Conservation (phyloP, 805 yeast species). For the Yarrowia alimentaria region DNA sequence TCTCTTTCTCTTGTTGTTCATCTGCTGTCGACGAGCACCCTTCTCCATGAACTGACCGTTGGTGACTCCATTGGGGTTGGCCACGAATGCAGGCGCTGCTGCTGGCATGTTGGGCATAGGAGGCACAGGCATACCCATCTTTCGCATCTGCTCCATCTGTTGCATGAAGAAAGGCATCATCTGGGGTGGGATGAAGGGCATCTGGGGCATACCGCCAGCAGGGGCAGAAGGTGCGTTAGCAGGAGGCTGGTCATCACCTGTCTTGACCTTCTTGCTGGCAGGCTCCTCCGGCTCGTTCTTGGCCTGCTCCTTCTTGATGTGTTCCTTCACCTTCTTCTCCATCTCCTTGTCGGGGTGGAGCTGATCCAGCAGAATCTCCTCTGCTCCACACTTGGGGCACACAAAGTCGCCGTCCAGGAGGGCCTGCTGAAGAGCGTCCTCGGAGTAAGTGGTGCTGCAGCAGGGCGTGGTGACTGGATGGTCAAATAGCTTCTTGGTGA, state of each 20-base stretch:
- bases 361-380: constrained; percentile 74
- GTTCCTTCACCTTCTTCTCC: constrained; percentile 54
- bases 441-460: constrained; percentile 59
- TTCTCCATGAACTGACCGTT: constrained; percentile 27
- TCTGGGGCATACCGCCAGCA: constrained; percentile 28
- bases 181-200: constrained; percentile 29
- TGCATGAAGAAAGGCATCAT: constrained; percentile 29
- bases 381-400: constrained; percentile 81
- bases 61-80: constrained; percentile 24
- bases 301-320: constrained; percentile 29
- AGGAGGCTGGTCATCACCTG: constrained; percentile 3
- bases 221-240: not conserved
- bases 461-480: constrained; percentile 84
- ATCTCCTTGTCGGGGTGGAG: constrained; percentile 61
- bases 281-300: constrained; percentile 29
- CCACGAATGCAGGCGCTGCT: too few species aligned
- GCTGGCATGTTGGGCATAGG: constrained; percentile 34
- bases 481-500: constrained; percentile 59
- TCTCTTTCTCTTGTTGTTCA: constrained; percentile 14
- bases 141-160: constrained; percentile 28
- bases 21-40: constrained; percentile 24
- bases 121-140: constrained; percentile 33
- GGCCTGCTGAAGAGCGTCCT: constrained; percentile 59
- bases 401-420: constrained; percentile 80
- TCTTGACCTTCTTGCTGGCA: not conserved